phyloP scores from a whole-genome alignment of 2,329 filamentous ascomycete species.

The Coccinonectria pachysandricola region DNA sequence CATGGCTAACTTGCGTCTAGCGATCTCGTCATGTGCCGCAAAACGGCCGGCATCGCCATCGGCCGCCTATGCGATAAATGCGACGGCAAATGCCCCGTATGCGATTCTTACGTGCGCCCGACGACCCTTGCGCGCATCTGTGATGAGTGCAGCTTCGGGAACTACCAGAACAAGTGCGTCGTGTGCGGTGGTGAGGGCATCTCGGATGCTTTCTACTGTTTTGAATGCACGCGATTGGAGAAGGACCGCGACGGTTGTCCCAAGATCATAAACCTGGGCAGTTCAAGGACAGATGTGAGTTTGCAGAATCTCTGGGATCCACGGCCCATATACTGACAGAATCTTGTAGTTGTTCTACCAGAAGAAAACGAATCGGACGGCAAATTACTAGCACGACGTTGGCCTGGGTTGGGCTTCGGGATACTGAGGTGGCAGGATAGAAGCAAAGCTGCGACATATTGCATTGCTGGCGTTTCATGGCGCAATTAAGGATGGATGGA shows the following conservation, averaged over 20 bases:
- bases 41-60: conserved; percentile 94
- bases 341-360: conserved; percentile 48
- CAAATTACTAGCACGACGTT: conserved; percentile 40
- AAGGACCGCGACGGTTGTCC: conserved; percentile 97
- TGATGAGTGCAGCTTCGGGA: conserved; percentile 98
- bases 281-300: conserved; percentile 82
- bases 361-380: conserved; percentile 54
- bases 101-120: conserved; percentile 96
- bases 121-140: conserved; percentile 97
- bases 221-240: conserved; percentile 92
- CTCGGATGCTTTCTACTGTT: conserved; percentile 97
- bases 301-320: too few relatives aligned
- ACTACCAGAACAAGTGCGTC: conserved; percentile 99
- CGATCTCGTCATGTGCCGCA: conserved; percentile 99
- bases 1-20: conserved; percentile 33
- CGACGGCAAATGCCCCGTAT: conserved; percentile 98
- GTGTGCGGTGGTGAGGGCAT: conserved; percentile 98
- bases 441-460: conserved; percentile 8
- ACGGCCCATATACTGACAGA: too few relatives aligned
- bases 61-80: conserved; percentile 99
- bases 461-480: conserved; percentile 15
- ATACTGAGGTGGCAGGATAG: conserved; percentile 8
- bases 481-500: conserved; percentile 8
- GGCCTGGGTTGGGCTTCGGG: conserved; percentile 38
- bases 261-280: conserved; percentile 98